Percentiles rank a stretch among this genome's conserved stretches.
phyloP scores from a whole-genome alignment of 306 rosid genomes.

The Citrullus amarus region DNA sequence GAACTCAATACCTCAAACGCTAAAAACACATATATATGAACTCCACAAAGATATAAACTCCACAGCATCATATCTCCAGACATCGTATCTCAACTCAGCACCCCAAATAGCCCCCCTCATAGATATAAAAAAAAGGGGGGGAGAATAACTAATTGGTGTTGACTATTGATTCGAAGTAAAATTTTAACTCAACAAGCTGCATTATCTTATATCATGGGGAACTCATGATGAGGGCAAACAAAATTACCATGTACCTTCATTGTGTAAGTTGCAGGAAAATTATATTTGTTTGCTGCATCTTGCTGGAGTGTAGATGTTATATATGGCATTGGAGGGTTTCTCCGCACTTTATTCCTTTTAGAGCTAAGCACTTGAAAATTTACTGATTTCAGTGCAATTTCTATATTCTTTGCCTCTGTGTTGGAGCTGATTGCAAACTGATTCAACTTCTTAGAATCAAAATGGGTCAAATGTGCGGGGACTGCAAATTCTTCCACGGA shows the following conservation, averaged over 20 bases:
- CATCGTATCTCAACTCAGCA: too few relatives aligned
- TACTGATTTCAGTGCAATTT: constrained; percentile 29
- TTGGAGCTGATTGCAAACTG: constrained; percentile 62
- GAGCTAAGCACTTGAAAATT: constrained; percentile 40
- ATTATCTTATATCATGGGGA: neutral
- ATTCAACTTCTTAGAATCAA: constrained; percentile 54
- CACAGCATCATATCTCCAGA: too few relatives aligned
- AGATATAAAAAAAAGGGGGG: too few relatives aligned
- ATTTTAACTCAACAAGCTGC: neutral
- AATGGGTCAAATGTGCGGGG: constrained; percentile 61
- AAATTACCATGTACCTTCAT: constrained; percentile 57
- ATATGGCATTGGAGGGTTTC: constrained; percentile 84
- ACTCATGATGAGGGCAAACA: neutral
- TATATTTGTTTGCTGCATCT: constrained; percentile 81
- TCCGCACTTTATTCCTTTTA: constrained; percentile 46
- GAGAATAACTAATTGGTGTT: neutral
- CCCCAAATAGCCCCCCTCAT: too few relatives aligned
- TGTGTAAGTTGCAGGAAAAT: constrained; percentile 55
- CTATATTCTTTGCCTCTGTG: constrained; percentile 44
- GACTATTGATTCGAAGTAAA: neutral
- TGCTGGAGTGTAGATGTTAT: constrained; percentile 98
- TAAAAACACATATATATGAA: too few relatives aligned
- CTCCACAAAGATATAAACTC: too few relatives aligned
- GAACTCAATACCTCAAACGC: too few relatives aligned
- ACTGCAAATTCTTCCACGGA: constrained; percentile 21